A percentile compares a stretch with the other conserved stretches of the same genome.
Evolutionary conservation across 805 yeast species (phyloP).

Genomic region (Lipomyces orientalis): DNA sequence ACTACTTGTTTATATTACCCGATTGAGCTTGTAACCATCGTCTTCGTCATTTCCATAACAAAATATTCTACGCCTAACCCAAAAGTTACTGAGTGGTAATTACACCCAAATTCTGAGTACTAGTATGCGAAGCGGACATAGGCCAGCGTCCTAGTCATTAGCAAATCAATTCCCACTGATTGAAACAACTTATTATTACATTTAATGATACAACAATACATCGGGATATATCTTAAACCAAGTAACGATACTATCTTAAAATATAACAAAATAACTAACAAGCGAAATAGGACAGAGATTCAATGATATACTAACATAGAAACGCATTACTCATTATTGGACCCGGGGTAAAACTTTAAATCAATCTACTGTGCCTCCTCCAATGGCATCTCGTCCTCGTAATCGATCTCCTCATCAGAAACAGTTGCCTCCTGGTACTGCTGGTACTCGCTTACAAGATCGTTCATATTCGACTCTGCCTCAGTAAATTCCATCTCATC

Average conservation of each 20-base stretch:
- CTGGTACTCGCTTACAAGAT: slow-evolving; percentile 87
- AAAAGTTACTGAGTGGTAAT: no score
- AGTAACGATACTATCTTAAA: not conserved
- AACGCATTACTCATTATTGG: not conserved
- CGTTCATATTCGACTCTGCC: slow-evolving; percentile 92
- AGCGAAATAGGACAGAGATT: not conserved
- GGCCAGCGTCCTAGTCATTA: not conserved
- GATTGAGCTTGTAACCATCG: no score
- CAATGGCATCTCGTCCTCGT: slow-evolving; percentile 47
- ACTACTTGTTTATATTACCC: no score
- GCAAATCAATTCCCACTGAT: not conserved
- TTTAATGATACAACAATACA: not conserved
- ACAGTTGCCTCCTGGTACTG: slow-evolving; percentile 89
- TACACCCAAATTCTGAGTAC: no score
- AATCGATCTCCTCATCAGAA: slow-evolving; percentile 78
- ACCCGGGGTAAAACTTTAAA: not conserved
- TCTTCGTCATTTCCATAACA: no score
- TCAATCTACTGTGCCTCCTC: slow-evolving; percentile 33
- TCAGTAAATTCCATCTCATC: slow-evolving; percentile 93
- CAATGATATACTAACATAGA: not conserved
- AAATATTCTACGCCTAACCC: no score
- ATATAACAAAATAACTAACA: not conserved
- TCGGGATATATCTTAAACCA: not conserved
- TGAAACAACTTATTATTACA: not conserved
- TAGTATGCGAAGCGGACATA: not conserved